phyloP scores from a whole-genome alignment of 2,329 filamentous ascomycete genomes.

The Hypoxylon sp. region DNA sequence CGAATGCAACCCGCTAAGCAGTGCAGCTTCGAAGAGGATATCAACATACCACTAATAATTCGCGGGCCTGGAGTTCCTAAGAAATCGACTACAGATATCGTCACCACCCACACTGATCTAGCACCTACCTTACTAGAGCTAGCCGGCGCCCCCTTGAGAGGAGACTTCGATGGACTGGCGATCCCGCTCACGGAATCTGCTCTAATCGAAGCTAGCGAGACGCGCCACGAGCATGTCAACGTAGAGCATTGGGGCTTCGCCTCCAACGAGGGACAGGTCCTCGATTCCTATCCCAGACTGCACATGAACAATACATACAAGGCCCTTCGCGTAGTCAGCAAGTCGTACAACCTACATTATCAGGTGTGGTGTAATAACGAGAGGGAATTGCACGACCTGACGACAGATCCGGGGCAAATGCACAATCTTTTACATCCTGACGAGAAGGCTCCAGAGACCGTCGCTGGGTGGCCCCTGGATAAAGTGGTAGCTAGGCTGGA shows the following conservation, averaged over 20 bases:
- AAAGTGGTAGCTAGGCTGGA: slow-evolving; percentile 59
- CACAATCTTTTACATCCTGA: slow-evolving; percentile 56
- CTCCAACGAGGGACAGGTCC: slow-evolving; percentile 50
- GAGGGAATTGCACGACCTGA: slow-evolving; percentile 67
- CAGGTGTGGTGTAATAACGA: slow-evolving; percentile 68
- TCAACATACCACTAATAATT: slow-evolving; percentile 68
- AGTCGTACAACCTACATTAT: slow-evolving; percentile 62
- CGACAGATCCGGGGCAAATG: slow-evolving; percentile 48
- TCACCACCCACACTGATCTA: slow-evolving; percentile 73
- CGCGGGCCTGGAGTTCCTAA: slow-evolving; percentile 65
- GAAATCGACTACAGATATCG: slow-evolving; percentile 55
- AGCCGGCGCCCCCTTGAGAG: slow-evolving; percentile 56
- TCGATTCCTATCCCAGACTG: slow-evolving; percentile 46
- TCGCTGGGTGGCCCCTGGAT: slow-evolving; percentile 47
- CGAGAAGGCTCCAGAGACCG: slow-evolving; percentile 34
- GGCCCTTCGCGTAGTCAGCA: slow-evolving; percentile 60
- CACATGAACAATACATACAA: slow-evolving; percentile 67
- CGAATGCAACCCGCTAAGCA: slow-evolving; percentile 69
- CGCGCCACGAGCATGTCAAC: slow-evolving; percentile 61
- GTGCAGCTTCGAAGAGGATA: slow-evolving; percentile 70
- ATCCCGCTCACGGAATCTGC: slow-evolving; percentile 54
- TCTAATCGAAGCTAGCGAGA: slow-evolving; percentile 37
- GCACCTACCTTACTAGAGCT: slow-evolving; percentile 69
- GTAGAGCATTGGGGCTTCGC: slow-evolving; percentile 61
- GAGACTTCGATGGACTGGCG: slow-evolving; percentile 68